A percentile compares a stretch with the other conserved stretches of the same genome.
Conservation (phyloP, 129 eudicot genomes). For the Glebionis coronaria region DNA sequence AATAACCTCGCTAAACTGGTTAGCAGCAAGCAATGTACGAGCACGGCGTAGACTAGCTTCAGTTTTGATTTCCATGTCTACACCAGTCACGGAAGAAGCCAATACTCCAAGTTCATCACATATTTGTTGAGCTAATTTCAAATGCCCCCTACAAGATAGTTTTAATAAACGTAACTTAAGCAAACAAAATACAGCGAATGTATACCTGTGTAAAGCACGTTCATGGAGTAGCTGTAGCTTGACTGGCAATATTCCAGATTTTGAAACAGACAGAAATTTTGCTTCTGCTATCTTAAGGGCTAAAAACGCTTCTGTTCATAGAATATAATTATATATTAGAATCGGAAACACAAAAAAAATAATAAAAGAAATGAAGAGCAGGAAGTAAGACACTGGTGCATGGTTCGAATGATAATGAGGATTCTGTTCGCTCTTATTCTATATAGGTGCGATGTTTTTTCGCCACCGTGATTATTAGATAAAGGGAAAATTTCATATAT, state of each 20-base stretch:
- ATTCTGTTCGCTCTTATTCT: too few species aligned
- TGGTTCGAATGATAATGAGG: not conserved
- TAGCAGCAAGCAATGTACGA: constrained; percentile 92
- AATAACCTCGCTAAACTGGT: constrained; percentile 76
- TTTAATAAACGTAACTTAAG: not conserved
- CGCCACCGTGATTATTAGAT: too few species aligned
- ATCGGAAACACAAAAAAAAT: not conserved
- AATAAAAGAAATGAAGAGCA: not conserved
- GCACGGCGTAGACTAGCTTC: constrained; percentile 92
- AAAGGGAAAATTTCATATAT: too few species aligned
- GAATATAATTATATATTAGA: constrained; percentile 12
- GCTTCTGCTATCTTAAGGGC: constrained; percentile 84
- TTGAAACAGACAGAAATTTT: constrained; percentile 69
- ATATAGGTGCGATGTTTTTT: too few species aligned
- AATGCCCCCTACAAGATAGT: constrained; percentile 57
- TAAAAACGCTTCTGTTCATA: constrained; percentile 71
- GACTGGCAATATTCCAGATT: constrained; percentile 67
- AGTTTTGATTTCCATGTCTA: constrained; percentile 84
- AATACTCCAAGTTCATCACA: constrained; percentile 90
- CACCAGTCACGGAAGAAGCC: constrained; percentile 91
- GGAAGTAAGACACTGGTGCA: not conserved
- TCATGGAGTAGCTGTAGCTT: constrained; percentile 94
- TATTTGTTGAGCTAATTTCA: constrained; percentile 86
- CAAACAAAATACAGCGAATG: not conserved
- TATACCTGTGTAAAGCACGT: constrained; percentile 80